Base-by-base conservation (phyloP, 2,329 filamentous ascomycete species). In the Gaeumannomyces sp. region DNA sequence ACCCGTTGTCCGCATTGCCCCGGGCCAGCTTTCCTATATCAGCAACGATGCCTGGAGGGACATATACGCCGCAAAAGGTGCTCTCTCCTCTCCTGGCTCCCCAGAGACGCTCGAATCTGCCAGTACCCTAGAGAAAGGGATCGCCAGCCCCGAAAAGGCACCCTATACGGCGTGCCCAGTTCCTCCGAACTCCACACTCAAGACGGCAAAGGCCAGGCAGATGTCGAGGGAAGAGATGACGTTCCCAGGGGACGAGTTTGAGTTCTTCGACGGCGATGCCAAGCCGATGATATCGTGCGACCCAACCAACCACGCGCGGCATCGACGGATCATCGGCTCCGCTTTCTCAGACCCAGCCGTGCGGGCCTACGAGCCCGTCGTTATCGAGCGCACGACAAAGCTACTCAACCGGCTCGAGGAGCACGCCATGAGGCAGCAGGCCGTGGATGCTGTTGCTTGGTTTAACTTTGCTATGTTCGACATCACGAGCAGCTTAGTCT, bases 11-110 rank as follows among this genome's bases (percentile, higher is more conserved):
- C 59, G 59, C 19, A 35, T 60, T 13, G 31, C 59, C 22, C 59
- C 59, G 10, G 38, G 38, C 59, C 59, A 35, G 38, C 59, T 60
- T 19, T 75, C 77, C 1, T 81, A 73, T 71, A 73, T 71, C 62
- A 63, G 67, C 27, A 68, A 71, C 0, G 64, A 71, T 3, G 66
- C 68, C 13, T 79, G 75, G 73, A 73, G 75, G 67, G 75, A 79
- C 58, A 77, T 79, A 53, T 77, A 77, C 65, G 83, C 19, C 1
- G 35, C 35, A 19, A 19, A 38, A 19, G 14, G 14, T 14, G 5
- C 35, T 16, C 19, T 22, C 19, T 7, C 19, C 7, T 33, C 59
- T 4, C 29, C 29, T 16, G 59, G 25, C 8, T 31, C n/a, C 29
- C 22, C 35, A 13, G 25, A 35, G 59, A 33, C 35, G 35, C 14